phyloP scores from a whole-genome alignment of 2,329 filamentous ascomycete species.

The Ramularia collo-cygni region DNA sequence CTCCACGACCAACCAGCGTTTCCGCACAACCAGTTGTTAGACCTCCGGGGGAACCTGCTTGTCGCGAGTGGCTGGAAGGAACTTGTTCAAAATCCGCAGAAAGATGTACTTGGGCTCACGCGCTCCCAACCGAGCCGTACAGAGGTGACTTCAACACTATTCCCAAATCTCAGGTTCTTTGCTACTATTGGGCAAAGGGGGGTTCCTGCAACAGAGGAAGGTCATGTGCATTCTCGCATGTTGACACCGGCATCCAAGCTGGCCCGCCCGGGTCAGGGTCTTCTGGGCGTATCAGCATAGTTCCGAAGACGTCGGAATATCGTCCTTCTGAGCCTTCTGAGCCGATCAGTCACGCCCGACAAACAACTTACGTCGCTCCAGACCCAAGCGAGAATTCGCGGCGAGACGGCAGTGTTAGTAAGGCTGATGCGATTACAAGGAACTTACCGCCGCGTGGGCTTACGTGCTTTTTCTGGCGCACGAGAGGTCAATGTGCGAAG shows the following conservation, averaged over 20 bases:
- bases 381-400: too few relatives aligned
- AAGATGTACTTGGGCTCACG: constrained; percentile 6
- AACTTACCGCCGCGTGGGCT: background rate
- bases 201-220: background rate
- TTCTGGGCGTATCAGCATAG: too few relatives aligned
- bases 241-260: too few relatives aligned
- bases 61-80: constrained; percentile 7
- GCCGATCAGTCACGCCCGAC: too few relatives aligned
- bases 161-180: constrained; percentile 2
- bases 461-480: constrained; percentile 7
- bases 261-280: too few relatives aligned
- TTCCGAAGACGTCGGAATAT: too few relatives aligned
- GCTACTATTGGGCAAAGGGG: constrained; percentile 7
- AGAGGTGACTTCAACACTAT: background rate
- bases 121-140: background rate
- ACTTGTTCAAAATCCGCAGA: constrained; percentile 5
- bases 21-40: too few relatives aligned
- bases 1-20: too few relatives aligned
- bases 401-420: too few relatives aligned
- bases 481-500: constrained; percentile 4
- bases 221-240: too few relatives aligned
- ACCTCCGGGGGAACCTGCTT: constrained; percentile 1
- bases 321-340: too few relatives aligned
- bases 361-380: too few relatives aligned
- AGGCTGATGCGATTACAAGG: background rate